Base-by-base conservation (phyloP, 768 basidiomycete genomes). In the Leccinum aurantiacum region DNA sequence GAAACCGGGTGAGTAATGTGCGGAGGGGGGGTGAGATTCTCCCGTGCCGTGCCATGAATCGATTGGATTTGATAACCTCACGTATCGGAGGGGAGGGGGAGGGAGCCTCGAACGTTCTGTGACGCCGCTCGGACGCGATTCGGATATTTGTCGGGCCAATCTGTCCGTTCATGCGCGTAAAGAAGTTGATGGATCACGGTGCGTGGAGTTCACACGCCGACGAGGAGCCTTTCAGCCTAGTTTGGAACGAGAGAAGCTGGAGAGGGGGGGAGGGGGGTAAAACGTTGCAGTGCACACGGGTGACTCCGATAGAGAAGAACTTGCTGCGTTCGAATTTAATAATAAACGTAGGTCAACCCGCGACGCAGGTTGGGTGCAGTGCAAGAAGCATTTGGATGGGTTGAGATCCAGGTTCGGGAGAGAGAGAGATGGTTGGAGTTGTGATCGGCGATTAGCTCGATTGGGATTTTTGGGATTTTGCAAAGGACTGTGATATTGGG, bases 291-390 rank as follows among this genome's bases (percentile, higher is more conserved):
- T 37, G 56, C 35, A 13, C 53, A 44, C 44, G 63, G 63, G 15
- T 17, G 37, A 22, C 62, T 17, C 62, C 63, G 62, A 49, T 56
- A 33, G 63, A 64, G 44, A 44, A 44, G 44, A 44, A 44, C 29
- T 29, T 29, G 41, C 41, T 44, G 41, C 41, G 44, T 44, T 44
- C 44, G 44, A 44, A 44, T 44, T 44, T 44, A 19, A 44, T 44
- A 19, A 44, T 44, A 44, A 6, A 44, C n/a, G 41, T 44, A 44
- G 41, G 41, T 19, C 4, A 10, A 44, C 44, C 44, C 44, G 44
- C 44, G 44, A 44, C n/a, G 44, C 44, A 6, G 44, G 44, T 44
- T 44, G 44, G n/a, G 52, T 60, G 59, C 58, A 29, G 57, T 60
- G 56, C 47, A 51, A 25, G 59, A 59, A 41, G 52, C 54, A 6